Evolutionary conservation across 73 alveolate species (phyloP).

Genomic region (Durusdinium trenchii): DNA sequence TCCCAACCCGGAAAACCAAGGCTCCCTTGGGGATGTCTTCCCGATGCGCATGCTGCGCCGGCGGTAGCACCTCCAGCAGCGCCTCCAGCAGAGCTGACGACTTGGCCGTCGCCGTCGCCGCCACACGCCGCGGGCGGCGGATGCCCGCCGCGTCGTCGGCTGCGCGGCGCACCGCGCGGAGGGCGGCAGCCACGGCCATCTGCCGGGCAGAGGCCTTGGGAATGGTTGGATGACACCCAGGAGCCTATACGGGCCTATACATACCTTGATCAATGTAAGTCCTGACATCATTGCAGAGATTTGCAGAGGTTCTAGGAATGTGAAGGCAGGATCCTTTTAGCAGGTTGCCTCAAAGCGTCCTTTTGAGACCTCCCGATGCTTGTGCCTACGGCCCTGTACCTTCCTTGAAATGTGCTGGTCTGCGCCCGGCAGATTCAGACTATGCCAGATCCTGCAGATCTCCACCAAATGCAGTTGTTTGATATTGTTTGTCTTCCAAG

Average conservation of each 20-base stretch:
- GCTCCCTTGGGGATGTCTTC: constrained; percentile 34
- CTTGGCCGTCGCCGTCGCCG: neutral
- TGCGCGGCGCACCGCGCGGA: constrained; percentile 57
- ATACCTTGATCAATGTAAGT: neutral
- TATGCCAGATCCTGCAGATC: too few species aligned
- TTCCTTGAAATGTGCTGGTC: too few species aligned
- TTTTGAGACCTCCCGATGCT: neutral
- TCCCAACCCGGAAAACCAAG: neutral
- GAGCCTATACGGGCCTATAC: neutral
- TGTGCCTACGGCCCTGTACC: neutral
- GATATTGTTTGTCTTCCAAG: too few species aligned
- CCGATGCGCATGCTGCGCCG: constrained; percentile 47
- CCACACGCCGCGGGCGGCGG: constrained; percentile 3
- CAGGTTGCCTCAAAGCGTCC: neutral
- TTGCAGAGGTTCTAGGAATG: neutral
- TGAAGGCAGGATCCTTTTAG: neutral
- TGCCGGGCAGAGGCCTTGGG: constrained; percentile 54
- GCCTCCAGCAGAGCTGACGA: neutral
- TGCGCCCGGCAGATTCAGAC: too few species aligned
- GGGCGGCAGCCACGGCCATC: constrained; percentile 39
- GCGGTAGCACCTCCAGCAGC: constrained; percentile 45
- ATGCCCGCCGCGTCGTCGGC: constrained; percentile 57
- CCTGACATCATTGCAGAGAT: neutral
- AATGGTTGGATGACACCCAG: neutral
- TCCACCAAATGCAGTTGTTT: too few species aligned